Base-by-base conservation (phyloP, 139 green algal species). In the Choricystis sp. region DNA sequence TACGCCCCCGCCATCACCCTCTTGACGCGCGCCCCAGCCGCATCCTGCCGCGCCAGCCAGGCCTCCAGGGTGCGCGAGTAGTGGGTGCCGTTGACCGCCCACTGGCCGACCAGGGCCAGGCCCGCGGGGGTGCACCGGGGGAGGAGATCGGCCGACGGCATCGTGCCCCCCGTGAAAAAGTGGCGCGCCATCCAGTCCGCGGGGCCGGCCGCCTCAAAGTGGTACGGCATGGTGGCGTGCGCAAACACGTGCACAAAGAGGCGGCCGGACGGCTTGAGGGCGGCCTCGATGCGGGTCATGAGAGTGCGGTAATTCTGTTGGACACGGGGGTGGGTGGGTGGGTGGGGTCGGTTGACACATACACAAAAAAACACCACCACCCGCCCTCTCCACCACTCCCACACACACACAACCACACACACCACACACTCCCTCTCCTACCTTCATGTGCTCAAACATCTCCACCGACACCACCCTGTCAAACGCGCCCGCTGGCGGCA, bases 361-460 rank as follows among this genome's bases (percentile, higher is more conserved):
- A n/a, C n/a, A n/a, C n/a, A n/a, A n/a, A n/a, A n/a, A n/a, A n/a
- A n/a, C n/a, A n/a, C n/a, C n/a, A n/a, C n/a, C n/a, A n/a, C n/a
- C n/a, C n/a, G n/a, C n/a, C n/a, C n/a, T n/a, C n/a, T n/a, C n/a
- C n/a, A n/a, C n/a, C n/a, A n/a, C n/a, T n/a, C n/a, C n/a, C n/a
- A n/a, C n/a, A n/a, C n/a, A n/a, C n/a, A n/a, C n/a, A n/a, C n/a
- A n/a, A n/a, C n/a, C n/a, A n/a, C n/a, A n/a, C n/a, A n/a, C n/a
- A n/a, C n/a, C n/a, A n/a, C n/a, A n/a, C n/a, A n/a, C n/a, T n/a
- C n/a, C n/a, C n/a, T n/a, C n/a, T n/a, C n/a, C n/a, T n/a, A n/a
- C n/a, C 64, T 90, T 89, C 85, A 93, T 92, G 82, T 93, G 85
- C 78, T 97, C 91, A 73, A 98, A 95, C 86, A 95, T 95, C 75